Percentiles rank a stretch among this genome's conserved stretches.
Evolutionary conservation across 192 early-diverging fungal species (phyloP).

Genomic region (Linnemannia elongata): DNA sequence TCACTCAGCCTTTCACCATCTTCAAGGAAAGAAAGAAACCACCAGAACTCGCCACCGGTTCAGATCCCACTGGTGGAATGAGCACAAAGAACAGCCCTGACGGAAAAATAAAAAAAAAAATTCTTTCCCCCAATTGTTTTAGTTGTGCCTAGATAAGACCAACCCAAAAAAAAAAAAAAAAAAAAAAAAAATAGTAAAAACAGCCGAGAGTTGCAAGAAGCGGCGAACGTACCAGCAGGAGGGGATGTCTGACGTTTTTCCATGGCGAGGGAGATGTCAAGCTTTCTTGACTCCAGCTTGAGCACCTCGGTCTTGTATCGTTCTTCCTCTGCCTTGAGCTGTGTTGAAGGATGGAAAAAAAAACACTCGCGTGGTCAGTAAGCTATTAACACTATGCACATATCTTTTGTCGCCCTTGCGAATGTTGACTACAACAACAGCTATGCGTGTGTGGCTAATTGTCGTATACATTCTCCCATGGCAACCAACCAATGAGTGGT

Average conservation of each 20-base stretch:
- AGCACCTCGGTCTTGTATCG: slow-evolving; percentile 60
- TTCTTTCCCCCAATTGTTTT: too few relatives aligned
- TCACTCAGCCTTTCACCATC: neutral
- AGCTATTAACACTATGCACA: neutral
- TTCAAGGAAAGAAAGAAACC: neutral
- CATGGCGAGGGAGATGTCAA: slow-evolving; percentile 51
- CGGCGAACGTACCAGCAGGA: slow-evolving; percentile 22
- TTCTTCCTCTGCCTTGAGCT: slow-evolving; percentile 59
- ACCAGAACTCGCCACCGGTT: neutral
- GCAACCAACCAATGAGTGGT: neutral
- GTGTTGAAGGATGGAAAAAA: neutral
- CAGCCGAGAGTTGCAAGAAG: neutral
- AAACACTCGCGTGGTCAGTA: neutral
- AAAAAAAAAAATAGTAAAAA: neutral
- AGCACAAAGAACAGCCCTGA: neutral
- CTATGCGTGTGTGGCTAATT: neutral
- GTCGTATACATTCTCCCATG: neutral
- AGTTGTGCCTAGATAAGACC: too few relatives aligned
- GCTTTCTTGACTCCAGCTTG: slow-evolving; percentile 55
- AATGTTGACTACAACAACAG: neutral
- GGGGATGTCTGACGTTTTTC: slow-evolving; percentile 50
- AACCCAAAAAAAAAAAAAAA: slow-evolving; percentile 10
- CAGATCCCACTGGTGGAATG: neutral
- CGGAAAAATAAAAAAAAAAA: neutral
- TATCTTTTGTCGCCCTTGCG: neutral